Base-by-base conservation (phyloP, 192 early-diverging fungal genomes). In the Chytriomyces hyalinus region DNA sequence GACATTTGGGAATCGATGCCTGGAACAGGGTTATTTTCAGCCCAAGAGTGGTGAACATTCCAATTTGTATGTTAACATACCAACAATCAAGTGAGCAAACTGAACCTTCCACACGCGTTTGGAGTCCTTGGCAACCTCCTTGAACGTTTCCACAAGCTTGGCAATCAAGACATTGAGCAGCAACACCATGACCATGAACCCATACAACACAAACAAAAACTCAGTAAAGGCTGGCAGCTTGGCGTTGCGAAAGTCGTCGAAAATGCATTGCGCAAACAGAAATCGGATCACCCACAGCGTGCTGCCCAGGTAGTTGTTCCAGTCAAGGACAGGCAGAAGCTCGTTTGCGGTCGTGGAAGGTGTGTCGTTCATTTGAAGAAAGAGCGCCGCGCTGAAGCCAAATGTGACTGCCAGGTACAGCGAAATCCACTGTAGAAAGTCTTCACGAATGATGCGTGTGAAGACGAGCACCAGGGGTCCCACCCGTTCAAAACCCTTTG, bases 81-180 rank as follows among this genome's bases (percentile, higher is more conserved):
- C 77, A n/a, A 78, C 72, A 47, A 78, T 78, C 45, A 78, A 22
- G 28, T 71, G 47, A 6, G 77, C 77, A 22, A 70, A 78, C 46
- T 53, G 61, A 10, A 78, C 57, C 20, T 36, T 47, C 77, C 77
- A 78, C 10, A 62, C 11, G 28, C 63, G 15, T 60, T 72, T 68
- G 6, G 77, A 78, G 46, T 78, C 69, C 6, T 24, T 20, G 17
- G 26, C 57, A 10, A 73, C 69, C 26, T 51, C 53, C 61, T 63
- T 68, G 69, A 78, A 78, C 6, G 77, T 78, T 24, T 72, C 66
- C 61, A 62, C 69, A 7, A 78, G 62, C 69, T 68, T 71, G n/a
- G 77, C 77, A 65, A 78, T 78, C 11, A 78, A 64, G 28, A 78
- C 77, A 61, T 78, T 78, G 20, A 78, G 17, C 26, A 78, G 70